phyloP scores from a whole-genome alignment of 352 stramenopile genomes.

The Pilasporangium apinafurcum region DNA sequence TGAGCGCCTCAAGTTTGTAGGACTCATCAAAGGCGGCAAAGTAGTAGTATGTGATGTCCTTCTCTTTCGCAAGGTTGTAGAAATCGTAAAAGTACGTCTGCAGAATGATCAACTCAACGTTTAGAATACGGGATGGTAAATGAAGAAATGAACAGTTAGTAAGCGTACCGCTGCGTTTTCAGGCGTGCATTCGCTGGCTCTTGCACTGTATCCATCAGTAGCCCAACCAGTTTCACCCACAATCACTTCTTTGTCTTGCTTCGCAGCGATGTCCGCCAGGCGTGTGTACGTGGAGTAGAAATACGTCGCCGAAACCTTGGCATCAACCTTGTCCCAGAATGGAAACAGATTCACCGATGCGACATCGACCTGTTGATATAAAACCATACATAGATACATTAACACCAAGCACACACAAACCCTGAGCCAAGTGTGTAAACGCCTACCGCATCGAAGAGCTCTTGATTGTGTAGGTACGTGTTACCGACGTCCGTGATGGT shows the following conservation, averaged over 20 bases:
- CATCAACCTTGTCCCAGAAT: slow-evolving; percentile 51
- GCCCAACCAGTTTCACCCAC: slow-evolving; percentile 73
- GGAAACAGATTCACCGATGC: slow-evolving; percentile 62
- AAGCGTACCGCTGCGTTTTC: slow-evolving; percentile 40
- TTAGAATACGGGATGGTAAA: too few relatives aligned
- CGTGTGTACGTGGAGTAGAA: slow-evolving; percentile 30
- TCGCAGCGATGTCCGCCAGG: slow-evolving; percentile 21
- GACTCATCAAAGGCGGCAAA: slow-evolving; percentile 64
- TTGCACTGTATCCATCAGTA: slow-evolving; percentile 21
- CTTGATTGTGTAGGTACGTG: slow-evolving; percentile 36
- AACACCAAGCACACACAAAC: neutral
- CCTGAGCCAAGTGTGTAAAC: neutral
- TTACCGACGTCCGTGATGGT: slow-evolving; percentile 67
- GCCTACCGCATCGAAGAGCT: slow-evolving; percentile 29
- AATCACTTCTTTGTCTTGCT: slow-evolving; percentile 33
- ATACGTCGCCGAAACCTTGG: slow-evolving; percentile 23
- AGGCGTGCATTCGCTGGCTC: slow-evolving; percentile 26
- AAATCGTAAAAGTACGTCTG: slow-evolving; percentile 63
- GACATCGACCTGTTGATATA: slow-evolving; percentile 28
- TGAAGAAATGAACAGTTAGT: too few relatives aligned
- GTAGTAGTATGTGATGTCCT: slow-evolving; percentile 59
- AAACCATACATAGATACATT: neutral
- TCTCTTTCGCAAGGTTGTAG: slow-evolving; percentile 20
- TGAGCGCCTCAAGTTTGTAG: too few relatives aligned
- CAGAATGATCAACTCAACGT: too few relatives aligned